These are phyloP conservation scores for Pseudogymnoascus sp. DNA, from an alignment of 2,329 filamentous ascomycete species.

Conservation along the genomic window DNA sequence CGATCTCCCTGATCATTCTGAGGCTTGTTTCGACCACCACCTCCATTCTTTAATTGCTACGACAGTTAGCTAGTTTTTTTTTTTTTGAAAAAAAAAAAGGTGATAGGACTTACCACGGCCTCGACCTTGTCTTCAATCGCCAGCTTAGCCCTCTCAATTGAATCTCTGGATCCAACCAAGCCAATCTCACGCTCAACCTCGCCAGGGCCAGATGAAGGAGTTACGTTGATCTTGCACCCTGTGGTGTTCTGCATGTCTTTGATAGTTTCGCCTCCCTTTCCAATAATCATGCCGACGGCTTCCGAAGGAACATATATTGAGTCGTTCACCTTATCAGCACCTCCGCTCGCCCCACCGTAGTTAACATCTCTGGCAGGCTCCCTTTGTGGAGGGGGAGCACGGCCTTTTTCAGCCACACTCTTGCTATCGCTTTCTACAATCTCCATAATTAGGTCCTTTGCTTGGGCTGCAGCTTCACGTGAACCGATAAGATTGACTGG, in stretches of 20 bases:
- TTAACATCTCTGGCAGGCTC: constrained; percentile 36
- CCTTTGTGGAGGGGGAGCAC: constrained; percentile 32
- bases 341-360: constrained; percentile 31
- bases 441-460: constrained; percentile 83
- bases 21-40: constrained; percentile 35
- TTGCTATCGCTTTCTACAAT: constrained; percentile 87
- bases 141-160: constrained; percentile 71
- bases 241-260: constrained; percentile 84
- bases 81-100: not conserved
- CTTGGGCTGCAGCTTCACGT: constrained; percentile 61
- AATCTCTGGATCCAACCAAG: constrained; percentile 66
- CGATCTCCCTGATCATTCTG: constrained; percentile 48
- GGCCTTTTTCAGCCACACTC: constrained; percentile 28
- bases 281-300: constrained; percentile 92
- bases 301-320: constrained; percentile 81
- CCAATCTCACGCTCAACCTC: constrained; percentile 82
- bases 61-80: constrained; percentile 17
- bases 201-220: constrained; percentile 65
- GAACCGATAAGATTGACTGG: constrained; percentile 86
- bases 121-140: constrained; percentile 91
- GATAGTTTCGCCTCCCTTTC: constrained; percentile 88
- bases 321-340: constrained; percentile 66
- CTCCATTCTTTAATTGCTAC: constrained; percentile 44
- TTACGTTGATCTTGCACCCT: constrained; percentile 91
- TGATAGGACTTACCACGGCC: constrained; percentile 58